Base-by-base conservation (phyloP, 225 moss, liverwort and hornwort genomes). In the Lunularia cruciata region DNA sequence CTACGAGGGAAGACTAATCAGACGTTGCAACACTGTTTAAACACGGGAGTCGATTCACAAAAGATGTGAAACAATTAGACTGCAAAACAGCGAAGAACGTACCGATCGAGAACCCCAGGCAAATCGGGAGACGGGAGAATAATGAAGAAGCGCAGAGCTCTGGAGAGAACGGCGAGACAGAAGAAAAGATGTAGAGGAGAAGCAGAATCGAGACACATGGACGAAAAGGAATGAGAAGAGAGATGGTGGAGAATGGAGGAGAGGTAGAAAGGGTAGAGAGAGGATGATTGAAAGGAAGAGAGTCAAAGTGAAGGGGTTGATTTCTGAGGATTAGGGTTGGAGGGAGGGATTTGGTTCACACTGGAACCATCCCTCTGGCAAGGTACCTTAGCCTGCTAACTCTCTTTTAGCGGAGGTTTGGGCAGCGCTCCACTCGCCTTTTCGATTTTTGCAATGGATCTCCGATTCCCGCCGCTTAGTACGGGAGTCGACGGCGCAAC, bases 261-360 rank as follows among this genome's bases (percentile, higher is more conserved):
- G 33, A 28, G 58, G 35, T 28, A 16, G 58, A 59, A 16, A 4
- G 58, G 35, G 18, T 5, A 28, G 28, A 3, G 42, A 42, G 42
- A 51, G 49, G 5, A 51, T 22, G 13, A 19, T 4, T 51, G 27
- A 54, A 54, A 54, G n/a, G 25, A 54, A 54, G 26, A 23, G 22
- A 59, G 58, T 59, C 35, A 59, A 59, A 59, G 58, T 11, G 19
- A 35, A 59, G 35, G 58, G 58, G 58, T 59, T 18, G 58, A 59
- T 59, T 33, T 59, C 58, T 34, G 11, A 59, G 34, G 58, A 59
- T 59, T 59, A 59, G 58, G 58, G 58, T 59, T 59, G 58, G 35
- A 59, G 33, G 58, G 35, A 59, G 3, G 20, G 8, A 12, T 56
- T 56, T 27, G 54, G 7, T 26, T 54, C 27, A 4, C 25, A 6